Base-by-base conservation (phyloP, 306 rosid species). In the Glycine latifolia region DNA sequence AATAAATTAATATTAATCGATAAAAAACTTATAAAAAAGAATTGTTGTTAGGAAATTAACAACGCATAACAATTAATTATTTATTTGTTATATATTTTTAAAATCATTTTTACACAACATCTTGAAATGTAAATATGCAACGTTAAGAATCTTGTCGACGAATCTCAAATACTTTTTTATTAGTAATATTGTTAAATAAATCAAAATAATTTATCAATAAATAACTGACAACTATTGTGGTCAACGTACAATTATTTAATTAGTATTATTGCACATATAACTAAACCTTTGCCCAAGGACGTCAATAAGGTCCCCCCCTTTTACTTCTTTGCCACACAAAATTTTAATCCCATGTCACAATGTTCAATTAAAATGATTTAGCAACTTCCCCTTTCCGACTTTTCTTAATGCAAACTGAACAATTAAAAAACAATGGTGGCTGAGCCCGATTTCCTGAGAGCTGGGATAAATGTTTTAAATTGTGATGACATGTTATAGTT, bases 171-270 rank as follows among this genome's bases (percentile, higher is more conserved):
- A 2, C 6, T 41, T 15, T 66, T 66, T 66, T 14, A 35, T 31
- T 12, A 7, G 10, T 63, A 33, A 35, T 67, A 4, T 15, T 16
- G 12, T 39, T 56, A 59, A 77, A 35, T 49, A 43, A 6, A 43
- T 7, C 9, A 43, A 43, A 43, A 43, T 43, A 31, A 77, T 26
- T n/a, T 44, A 33, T 43, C 39, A 48, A 20, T 80, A 66, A 49
- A 55, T 56, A 80, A 80, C 26, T 72, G 14, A 26, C 55, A 74
- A 54, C 86, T 81, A 88, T 88, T 81, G 73, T 0, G 14, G 86
- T 86, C 86, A 84, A 81, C 84, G 5, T 11, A 56, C 2, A 20
- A 54, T 46, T 66, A 55, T 65, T 75, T 75, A 54, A 69, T 41
- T 44, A 71, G 71, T 67, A 71, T 59, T 52, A 49, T 15, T 59